A percentile compares a stretch with the other conserved stretches of the same genome.
Evolutionary conservation across 805 yeast species (phyloP).

Genomic region (Starmerella vitae): DNA sequence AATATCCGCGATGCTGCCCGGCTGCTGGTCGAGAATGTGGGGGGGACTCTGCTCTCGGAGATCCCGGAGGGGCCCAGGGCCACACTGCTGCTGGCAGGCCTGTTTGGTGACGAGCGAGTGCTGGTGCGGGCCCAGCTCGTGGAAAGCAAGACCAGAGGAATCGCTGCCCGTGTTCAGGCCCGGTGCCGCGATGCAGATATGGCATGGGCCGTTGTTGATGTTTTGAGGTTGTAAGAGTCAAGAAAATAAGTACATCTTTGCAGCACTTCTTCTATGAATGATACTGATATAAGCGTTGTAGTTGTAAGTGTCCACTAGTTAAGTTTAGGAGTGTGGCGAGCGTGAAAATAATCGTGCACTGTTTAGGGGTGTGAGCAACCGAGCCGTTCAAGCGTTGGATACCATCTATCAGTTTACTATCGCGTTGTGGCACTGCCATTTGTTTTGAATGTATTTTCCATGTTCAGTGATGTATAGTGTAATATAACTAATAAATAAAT

Average conservation of each 20-base stretch:
- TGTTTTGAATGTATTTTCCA: too few relatives aligned
- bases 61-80: slow-evolving; percentile 48
- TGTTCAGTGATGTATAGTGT: too few relatives aligned
- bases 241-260: too few relatives aligned
- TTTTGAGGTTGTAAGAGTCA: slow-evolving; percentile 10
- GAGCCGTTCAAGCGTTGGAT: too few relatives aligned
- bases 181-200: slow-evolving; percentile 34
- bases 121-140: slow-evolving; percentile 34
- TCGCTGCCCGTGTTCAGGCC: slow-evolving; percentile 34
- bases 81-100: slow-evolving; percentile 65
- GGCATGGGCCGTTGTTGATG: slow-evolving; percentile 37
- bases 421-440: too few relatives aligned
- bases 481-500: too few relatives aligned
- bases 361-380: too few relatives aligned
- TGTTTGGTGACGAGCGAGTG: slow-evolving; percentile 31
- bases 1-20: slow-evolving; percentile 43
- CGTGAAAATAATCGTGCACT: too few relatives aligned
- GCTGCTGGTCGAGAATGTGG: slow-evolving; percentile 39
- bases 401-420: too few relatives aligned
- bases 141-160: slow-evolving; percentile 32
- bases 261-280: too few relatives aligned
- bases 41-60: slow-evolving; percentile 62
- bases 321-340: too few relatives aligned
- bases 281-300: not conserved
- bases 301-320: too few relatives aligned